Conservation (phyloP, 805 yeast species). For the Myxozyma nipponensis region DNA sequence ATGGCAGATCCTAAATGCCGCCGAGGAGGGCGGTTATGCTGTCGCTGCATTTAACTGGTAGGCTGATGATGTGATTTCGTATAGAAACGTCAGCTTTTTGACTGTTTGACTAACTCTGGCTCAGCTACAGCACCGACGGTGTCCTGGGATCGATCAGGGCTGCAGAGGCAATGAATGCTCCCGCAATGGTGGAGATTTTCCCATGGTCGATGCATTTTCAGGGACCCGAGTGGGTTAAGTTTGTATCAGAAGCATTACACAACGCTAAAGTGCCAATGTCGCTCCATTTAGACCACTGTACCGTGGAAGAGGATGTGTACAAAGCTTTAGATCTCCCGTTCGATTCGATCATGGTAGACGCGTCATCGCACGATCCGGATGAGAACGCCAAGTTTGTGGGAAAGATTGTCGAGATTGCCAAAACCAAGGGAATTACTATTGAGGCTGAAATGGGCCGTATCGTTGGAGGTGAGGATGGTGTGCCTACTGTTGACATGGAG, state of each 20-base stretch:
- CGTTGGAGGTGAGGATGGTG: constrained; percentile 42
- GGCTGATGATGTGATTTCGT: neutral
- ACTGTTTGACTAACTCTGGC: neutral
- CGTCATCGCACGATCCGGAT: constrained; percentile 39
- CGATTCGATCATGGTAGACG: constrained; percentile 43
- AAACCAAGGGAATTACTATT: constrained; percentile 34
- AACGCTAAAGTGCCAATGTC: constrained; percentile 39
- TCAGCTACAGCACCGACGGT: constrained; percentile 37
- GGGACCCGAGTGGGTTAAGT: constrained; percentile 35
- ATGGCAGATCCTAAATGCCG: constrained; percentile 33
- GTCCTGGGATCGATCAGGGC: constrained; percentile 38
- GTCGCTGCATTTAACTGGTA: constrained; percentile 37
- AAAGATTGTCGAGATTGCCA: constrained; percentile 36
- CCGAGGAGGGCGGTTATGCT: constrained; percentile 36
- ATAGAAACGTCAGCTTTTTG: no score
- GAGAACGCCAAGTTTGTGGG: constrained; percentile 36
- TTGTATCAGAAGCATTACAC: constrained; percentile 32
- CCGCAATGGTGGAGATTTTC: constrained; percentile 39
- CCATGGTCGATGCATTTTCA: constrained; percentile 41
- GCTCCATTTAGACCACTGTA: constrained; percentile 41
- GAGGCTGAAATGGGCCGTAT: constrained; percentile 43
- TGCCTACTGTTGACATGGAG: constrained; percentile 34
- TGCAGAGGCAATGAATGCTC: constrained; percentile 38
- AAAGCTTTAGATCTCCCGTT: constrained; percentile 39
- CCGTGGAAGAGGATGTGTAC: constrained; percentile 35